Base-by-base conservation (phyloP, 2,329 filamentous ascomycete species). In the Colletotrichum gloeosporioides region DNA sequence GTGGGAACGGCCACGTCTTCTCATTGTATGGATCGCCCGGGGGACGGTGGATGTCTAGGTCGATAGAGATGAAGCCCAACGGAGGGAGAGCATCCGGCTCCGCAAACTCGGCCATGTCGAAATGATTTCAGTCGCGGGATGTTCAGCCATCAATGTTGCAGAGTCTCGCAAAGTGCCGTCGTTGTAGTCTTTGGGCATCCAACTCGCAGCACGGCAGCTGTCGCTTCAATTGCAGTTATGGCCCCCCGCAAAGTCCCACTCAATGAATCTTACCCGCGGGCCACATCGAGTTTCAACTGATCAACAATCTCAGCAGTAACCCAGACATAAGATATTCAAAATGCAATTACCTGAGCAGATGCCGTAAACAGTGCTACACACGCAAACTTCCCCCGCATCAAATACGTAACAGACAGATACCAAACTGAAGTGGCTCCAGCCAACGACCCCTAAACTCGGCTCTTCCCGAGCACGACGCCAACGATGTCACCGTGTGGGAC, bases 21-120 rank as follows among this genome's bases (percentile, higher is more conserved):
- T 82, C 78, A 63, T 84, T 85, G 71, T 81, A 85, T 5, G 82
- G 79, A 73, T 86, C 85, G 2, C 85, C 84, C 9, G 83, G 81
- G 4, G 84, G 84, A 57, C 84, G 79, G 49, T 80, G 79, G 64
- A 86, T 80, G 71, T 80, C 77, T 64, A 83, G 77, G 25, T 86
- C 83, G 5, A 85, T 78, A 4, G 83, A 80, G 27, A 86, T 81
- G 79, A 86, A 86, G 10, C 83, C 84, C 55, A 83, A 67, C 6
- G 83, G 82, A 31, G 82, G 82, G 8, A 61, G 44, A 29, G 44
- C 27, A 9, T 15, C 8, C 32, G 25, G 18, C 13, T 57, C 22
- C 8, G 29, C 18, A 22, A 34, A 36, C 15, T 22, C 27, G 10
- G 27, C 27, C 64, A 67, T 53, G 27, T 32, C 44, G 44, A 53